Evolutionary conservation across 2,329 filamentous ascomycete genomes (phyloP).

Genomic region (Leptographium wingfieldii): DNA sequence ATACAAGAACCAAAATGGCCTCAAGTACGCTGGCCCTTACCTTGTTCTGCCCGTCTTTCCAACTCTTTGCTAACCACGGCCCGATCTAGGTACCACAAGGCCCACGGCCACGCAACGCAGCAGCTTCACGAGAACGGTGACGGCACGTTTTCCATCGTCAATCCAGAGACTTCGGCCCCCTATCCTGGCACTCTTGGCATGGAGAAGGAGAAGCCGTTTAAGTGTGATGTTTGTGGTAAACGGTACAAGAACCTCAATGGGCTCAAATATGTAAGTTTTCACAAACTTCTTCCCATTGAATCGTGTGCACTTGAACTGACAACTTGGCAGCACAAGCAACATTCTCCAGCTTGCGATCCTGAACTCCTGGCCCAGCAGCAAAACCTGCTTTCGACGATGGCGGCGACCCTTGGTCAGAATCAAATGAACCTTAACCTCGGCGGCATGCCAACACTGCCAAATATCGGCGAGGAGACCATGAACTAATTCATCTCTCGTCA

Average conservation of each 20-base stretch:
- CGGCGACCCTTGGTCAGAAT: slow-evolving; percentile 17
- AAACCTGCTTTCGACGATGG: slow-evolving; percentile 21
- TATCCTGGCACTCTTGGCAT: slow-evolving; percentile 97
- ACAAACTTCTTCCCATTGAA: neutral
- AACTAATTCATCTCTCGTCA: slow-evolving; percentile 9
- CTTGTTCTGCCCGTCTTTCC: slow-evolving; percentile 5
- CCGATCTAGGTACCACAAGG: slow-evolving; percentile 48
- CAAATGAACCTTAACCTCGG: slow-evolving; percentile 21
- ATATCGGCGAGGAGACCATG: slow-evolving; percentile 32
- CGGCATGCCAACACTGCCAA: slow-evolving; percentile 20
- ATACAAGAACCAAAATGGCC: slow-evolving; percentile 97
- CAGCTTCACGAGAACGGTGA: slow-evolving; percentile 94
- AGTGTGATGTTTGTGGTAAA: slow-evolving; percentile 93
- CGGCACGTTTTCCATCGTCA: slow-evolving; percentile 95
- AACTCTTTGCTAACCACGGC: neutral
- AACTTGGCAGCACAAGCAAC: slow-evolving; percentile 50
- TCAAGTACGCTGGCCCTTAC: slow-evolving; percentile 57
- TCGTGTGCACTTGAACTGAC: slow-evolving; percentile 18
- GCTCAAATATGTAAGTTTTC: slow-evolving; percentile 70
- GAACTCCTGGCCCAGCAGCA: slow-evolving; percentile 44
- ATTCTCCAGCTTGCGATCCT: slow-evolving; percentile 82
- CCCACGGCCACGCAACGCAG: slow-evolving; percentile 91
- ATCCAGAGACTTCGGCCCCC: slow-evolving; percentile 84
- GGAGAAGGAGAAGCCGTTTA: slow-evolving; percentile 99
- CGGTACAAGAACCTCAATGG: slow-evolving; percentile 99